These are phyloP conservation scores for Debaryomyces hansenii DNA, from an alignment of 805 yeast species.

Conservation along the genomic window DNA sequence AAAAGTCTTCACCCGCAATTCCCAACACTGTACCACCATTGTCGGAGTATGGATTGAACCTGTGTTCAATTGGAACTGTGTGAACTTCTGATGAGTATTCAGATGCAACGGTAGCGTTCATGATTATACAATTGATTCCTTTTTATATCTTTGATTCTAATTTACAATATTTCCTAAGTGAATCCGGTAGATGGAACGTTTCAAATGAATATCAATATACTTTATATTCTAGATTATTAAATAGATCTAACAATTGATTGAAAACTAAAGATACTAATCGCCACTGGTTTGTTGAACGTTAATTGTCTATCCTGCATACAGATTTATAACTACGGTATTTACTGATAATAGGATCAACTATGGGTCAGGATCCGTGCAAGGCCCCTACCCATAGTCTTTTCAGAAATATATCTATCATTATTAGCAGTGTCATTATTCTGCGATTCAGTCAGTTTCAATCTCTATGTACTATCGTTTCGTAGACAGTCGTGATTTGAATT, in stretches of 20 bases:
- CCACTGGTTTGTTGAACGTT: background rate
- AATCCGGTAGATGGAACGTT: background rate
- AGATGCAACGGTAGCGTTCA: constrained; percentile 55
- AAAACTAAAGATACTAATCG: background rate
- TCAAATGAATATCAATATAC: background rate
- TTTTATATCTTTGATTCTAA: background rate
- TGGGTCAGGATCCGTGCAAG: too few species aligned
- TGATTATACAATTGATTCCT: constrained; percentile 2
- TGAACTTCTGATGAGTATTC: constrained; percentile 61
- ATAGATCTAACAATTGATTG: too few species aligned
- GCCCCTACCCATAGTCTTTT: too few species aligned
- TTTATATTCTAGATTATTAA: background rate
- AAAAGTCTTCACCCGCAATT: constrained; percentile 96
- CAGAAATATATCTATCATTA: too few species aligned
- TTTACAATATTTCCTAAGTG: background rate
- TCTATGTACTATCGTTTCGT: too few species aligned
- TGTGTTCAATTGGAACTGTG: constrained; percentile 77
- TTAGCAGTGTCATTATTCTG: too few species aligned
- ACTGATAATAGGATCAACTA: too few species aligned
- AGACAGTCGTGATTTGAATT: too few species aligned
- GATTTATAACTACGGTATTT: too few species aligned
- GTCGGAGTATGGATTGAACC: constrained; percentile 90
- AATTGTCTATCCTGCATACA: background rate
- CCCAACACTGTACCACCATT: constrained; percentile 98
- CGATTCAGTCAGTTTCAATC: too few species aligned